These are phyloP conservation scores for Escovopsis weberi DNA, from an alignment of 2,329 filamentous ascomycete genomes.

Conservation along the genomic window DNA sequence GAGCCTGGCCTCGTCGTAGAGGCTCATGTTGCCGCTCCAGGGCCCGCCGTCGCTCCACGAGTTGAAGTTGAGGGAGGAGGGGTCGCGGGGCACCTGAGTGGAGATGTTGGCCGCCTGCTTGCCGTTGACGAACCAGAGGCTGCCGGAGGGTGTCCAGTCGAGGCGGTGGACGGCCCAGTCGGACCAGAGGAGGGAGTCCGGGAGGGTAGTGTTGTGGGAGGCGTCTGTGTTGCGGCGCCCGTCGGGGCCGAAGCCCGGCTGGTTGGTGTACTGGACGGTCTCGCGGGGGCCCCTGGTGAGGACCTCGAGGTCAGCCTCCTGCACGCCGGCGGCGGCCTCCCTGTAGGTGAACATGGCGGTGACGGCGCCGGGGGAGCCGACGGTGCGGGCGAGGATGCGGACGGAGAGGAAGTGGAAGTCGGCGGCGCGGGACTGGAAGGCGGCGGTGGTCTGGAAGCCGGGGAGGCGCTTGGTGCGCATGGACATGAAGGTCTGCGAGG, in stretches of 20 bases:
- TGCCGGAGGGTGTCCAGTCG: conserved; percentile 41
- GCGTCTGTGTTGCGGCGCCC: conserved; percentile 31
- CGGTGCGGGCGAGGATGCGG: conserved; percentile 36
- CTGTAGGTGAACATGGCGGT: conserved; percentile 40
- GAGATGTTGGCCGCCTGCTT: conserved; percentile 34
- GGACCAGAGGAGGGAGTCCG: conserved; percentile 30
- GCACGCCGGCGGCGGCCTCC: conserved; percentile 21
- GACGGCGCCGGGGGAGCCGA: conserved; percentile 32
- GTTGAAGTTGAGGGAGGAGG: conserved; percentile 40
- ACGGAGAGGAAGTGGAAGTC: conserved; percentile 20
- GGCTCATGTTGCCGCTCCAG: conserved; percentile 45
- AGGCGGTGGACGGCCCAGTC: conserved; percentile 45
- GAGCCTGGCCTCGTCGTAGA: conserved; percentile 33
- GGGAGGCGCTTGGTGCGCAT: conserved; percentile 30
- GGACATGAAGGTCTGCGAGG: conserved; percentile 28
- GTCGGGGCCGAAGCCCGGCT: conserved; percentile 34
- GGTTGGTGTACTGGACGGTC: conserved; percentile 43
- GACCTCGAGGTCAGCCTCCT: conserved; percentile 40
- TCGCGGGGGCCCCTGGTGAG: conserved; percentile 30
- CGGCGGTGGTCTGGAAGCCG: conserved; percentile 31
- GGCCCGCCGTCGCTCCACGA: conserved; percentile 46
- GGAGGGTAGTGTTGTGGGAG: conserved; percentile 32
- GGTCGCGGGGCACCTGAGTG: conserved; percentile 39
- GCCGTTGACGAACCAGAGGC: conserved; percentile 42
- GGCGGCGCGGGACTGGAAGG: conserved; percentile 25